These are phyloP conservation scores for Linnemannia zychae DNA, from an alignment of 192 early-diverging fungal genomes.

Conservation along the genomic window DNA sequence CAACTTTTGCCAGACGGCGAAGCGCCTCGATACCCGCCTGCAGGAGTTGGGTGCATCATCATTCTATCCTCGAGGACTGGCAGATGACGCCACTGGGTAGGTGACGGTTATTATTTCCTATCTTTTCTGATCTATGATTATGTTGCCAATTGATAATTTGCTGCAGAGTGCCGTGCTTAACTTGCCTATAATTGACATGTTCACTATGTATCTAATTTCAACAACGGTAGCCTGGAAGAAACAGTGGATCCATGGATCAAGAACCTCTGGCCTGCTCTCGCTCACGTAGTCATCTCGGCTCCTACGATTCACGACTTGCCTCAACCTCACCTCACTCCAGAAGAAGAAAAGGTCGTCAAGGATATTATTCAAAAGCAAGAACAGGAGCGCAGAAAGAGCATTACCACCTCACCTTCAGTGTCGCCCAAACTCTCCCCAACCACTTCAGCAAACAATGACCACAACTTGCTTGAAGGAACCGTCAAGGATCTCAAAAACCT, in stretches of 20 bases:
- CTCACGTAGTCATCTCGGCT: constrained; percentile 48
- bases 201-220: too few species aligned
- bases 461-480: constrained; percentile 18
- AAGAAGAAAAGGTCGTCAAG: constrained; percentile 43
- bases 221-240: constrained; percentile 76
- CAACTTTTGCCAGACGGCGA: constrained; percentile 92
- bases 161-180: background rate
- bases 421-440: background rate
- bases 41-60: constrained; percentile 78
- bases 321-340: constrained; percentile 22
- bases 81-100: constrained; percentile 93
- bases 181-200: too few species aligned
- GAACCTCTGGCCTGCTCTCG: constrained; percentile 82
- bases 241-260: constrained; percentile 94
- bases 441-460: background rate
- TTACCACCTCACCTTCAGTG: background rate
- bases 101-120: background rate
- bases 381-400: constrained; percentile 1
- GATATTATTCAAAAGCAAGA: constrained; percentile 18
- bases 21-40: constrained; percentile 83
- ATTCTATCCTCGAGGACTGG: constrained; percentile 85
- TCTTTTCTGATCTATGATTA: background rate
- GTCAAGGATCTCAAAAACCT: constrained; percentile 16
- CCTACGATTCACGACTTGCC: constrained; percentile 35
- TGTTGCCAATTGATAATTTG: background rate